phyloP scores from a whole-genome alignment of 2,329 filamentous ascomycete species.

The Thielaviopsis populi region DNA sequence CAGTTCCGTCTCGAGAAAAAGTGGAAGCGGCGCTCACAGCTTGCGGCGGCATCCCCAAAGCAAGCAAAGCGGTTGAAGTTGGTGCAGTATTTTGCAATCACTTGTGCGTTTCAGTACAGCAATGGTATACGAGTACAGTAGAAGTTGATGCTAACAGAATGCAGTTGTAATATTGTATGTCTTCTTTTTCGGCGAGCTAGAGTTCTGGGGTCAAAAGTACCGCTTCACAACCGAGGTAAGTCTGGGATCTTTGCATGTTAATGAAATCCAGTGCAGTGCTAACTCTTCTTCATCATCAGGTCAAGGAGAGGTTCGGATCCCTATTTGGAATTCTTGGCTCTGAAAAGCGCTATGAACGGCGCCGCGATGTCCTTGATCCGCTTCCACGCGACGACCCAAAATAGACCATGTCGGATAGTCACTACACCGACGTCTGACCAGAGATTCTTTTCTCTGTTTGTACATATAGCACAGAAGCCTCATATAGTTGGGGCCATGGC shows the following conservation, averaged over 20 bases:
- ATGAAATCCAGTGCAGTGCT: neutral
- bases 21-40: slow-evolving; percentile 53
- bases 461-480: neutral
- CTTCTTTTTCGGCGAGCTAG: slow-evolving; percentile 30
- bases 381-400: slow-evolving; percentile 16
- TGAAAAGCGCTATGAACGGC: slow-evolving; percentile 30
- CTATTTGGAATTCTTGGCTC: slow-evolving; percentile 29
- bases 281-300: neutral
- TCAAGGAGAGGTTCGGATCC: slow-evolving; percentile 20
- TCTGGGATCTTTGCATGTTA: neutral
- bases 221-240: slow-evolving; percentile 30
- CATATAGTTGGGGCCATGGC: neutral
- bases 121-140: too few relatives aligned
- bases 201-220: slow-evolving; percentile 31
- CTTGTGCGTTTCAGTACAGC: slow-evolving; percentile 31
- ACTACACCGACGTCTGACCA: neutral
- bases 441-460: neutral
- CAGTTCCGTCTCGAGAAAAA: slow-evolving; percentile 67
- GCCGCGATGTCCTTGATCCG: slow-evolving; percentile 25
- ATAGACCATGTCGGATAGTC: neutral
- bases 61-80: slow-evolving; percentile 53
- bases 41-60: slow-evolving; percentile 45
- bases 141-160: neutral
- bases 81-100: slow-evolving; percentile 44
- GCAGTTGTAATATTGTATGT: slow-evolving; percentile 27